A percentile compares a stretch with the other conserved stretches of the same genome.
phyloP scores from a whole-genome alignment of 225 moss, liverwort and hornwort genomes.

The Polytrichum commune region DNA sequence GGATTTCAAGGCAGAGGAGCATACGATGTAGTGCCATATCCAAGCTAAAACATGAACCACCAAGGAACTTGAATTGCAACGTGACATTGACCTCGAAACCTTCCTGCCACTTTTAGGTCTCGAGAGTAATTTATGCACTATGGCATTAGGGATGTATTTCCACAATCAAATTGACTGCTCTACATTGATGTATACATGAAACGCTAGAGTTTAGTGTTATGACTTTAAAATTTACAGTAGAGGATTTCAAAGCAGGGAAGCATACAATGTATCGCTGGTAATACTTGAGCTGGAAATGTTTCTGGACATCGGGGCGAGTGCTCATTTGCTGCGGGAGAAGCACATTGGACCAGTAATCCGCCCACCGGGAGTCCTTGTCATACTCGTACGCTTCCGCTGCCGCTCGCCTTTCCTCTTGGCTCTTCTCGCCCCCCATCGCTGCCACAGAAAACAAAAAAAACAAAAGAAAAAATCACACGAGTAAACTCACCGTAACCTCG shows the following conservation, averaged over 20 bases:
- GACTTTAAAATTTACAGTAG: no score
- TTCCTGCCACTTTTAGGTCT: not conserved
- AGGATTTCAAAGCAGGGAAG: not conserved
- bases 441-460: no score
- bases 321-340: slow-evolving; percentile 72
- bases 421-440: slow-evolving; percentile 44
- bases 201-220: not conserved
- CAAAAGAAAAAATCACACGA: no score
- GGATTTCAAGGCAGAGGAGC: no score
- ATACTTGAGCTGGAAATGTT: slow-evolving; percentile 88
- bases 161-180: not conserved
- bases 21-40: no score
- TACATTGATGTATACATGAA: not conserved
- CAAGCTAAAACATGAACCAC: no score
- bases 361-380: slow-evolving; percentile 75
- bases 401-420: slow-evolving; percentile 60
- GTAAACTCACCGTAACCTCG: no score
- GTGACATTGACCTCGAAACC: not conserved
- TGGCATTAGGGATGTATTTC: not conserved
- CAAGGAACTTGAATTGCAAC: not conserved
- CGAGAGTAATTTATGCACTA: not conserved
- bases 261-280: slow-evolving; percentile 84
- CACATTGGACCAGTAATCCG: slow-evolving; percentile 87
- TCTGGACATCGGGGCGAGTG: slow-evolving; percentile 70
- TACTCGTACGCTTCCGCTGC: slow-evolving; percentile 70